A percentile compares a stretch with the other conserved stretches of the same genome.
These are phyloP conservation scores for Talaromyces funiculosus DNA, from an alignment of 2,329 filamentous ascomycete genomes.

Conservation along the genomic window DNA sequence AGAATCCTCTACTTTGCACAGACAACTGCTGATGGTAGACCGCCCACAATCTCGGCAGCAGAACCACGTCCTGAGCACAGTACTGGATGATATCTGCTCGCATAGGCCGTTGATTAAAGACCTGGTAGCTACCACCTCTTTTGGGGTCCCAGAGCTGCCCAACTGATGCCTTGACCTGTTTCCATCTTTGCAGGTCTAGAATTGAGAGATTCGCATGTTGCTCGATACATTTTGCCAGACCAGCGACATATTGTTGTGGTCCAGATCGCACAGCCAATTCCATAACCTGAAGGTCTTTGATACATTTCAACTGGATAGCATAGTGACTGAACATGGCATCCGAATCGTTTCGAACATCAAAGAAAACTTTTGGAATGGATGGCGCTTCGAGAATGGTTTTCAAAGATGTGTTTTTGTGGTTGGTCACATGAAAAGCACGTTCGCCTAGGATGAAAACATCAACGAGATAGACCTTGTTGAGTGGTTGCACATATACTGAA, in stretches of 20 bases:
- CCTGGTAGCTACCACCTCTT: background rate
- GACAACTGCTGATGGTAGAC: background rate
- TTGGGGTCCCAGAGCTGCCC: background rate
- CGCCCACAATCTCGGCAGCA: background rate
- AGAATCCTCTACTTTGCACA: background rate
- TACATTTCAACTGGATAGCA: background rate
- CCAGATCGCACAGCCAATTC: background rate
- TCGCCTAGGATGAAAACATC: background rate
- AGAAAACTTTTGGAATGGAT: constrained; percentile 48
- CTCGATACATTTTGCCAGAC: background rate
- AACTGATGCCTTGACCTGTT: background rate
- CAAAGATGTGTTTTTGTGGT: background rate
- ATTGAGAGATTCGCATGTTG: background rate
- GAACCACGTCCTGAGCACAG: background rate
- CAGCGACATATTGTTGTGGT: background rate
- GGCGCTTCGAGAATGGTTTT: constrained; percentile 40
- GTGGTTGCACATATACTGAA: background rate
- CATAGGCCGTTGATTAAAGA: background rate
- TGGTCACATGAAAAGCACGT: background rate
- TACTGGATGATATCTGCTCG: background rate
- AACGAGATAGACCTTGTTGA: background rate
- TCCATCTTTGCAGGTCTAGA: background rate
- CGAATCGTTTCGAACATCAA: constrained; percentile 55
- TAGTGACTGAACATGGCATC: constrained; percentile 47
- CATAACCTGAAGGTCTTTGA: background rate